Conservation (phyloP, 768 basidiomycete species). For the Lactarius indigo region DNA sequence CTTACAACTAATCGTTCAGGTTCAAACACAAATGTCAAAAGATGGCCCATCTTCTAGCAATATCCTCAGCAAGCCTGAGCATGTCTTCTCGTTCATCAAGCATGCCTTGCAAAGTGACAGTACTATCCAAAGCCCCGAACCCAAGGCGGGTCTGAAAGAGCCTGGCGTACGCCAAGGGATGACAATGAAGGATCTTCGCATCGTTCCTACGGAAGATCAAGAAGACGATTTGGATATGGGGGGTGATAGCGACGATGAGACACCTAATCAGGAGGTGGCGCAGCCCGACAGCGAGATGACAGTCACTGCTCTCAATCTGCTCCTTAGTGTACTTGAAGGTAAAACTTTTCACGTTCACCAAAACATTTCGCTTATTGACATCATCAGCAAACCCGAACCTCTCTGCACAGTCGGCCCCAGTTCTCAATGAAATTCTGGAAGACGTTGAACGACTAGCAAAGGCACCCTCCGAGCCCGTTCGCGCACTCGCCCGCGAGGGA, state of each 20-base stretch:
- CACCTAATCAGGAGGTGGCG: conserved; percentile 40
- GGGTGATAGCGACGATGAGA: conserved; percentile 49
- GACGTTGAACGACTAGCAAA: conserved; percentile 57
- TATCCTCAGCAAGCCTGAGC: conserved; percentile 60
- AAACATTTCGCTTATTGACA: background rate
- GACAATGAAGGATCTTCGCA: conserved; percentile 37
- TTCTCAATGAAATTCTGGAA: conserved; percentile 67
- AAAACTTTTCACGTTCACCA: background rate
- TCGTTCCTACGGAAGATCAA: conserved; percentile 34
- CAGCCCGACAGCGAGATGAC: conserved; percentile 58
- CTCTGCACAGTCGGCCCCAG: conserved; percentile 55
- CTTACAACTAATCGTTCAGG: conserved; percentile 77
- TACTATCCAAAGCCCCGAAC: conserved; percentile 14
- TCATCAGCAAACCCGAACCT: conserved; percentile 50
- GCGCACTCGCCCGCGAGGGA: conserved; percentile 70
- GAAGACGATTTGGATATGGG: conserved; percentile 33
- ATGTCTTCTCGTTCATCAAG: conserved; percentile 80
- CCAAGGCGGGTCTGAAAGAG: background rate
- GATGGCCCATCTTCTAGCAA: conserved; percentile 47
- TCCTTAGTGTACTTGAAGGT: conserved; percentile 90
- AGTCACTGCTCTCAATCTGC: conserved; percentile 72
- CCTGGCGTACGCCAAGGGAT: conserved; percentile 27
- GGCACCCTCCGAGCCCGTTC: conserved; percentile 45
- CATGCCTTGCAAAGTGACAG: conserved; percentile 55
- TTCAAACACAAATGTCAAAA: conserved; percentile 66